Evolutionary conservation across 805 yeast genomes (phyloP).

Genomic region (Candida montana): DNA sequence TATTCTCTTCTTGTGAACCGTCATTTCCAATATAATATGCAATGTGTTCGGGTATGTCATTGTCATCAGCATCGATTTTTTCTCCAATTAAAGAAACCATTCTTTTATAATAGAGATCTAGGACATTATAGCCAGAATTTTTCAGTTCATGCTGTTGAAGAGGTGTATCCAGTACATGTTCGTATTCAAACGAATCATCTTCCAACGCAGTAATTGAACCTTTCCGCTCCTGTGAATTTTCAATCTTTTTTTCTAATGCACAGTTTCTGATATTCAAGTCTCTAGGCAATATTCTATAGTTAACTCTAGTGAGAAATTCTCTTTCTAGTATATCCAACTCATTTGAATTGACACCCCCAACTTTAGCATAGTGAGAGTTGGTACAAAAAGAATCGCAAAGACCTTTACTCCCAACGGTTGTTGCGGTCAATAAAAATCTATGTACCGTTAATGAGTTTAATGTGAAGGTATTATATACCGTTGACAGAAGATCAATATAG

Average conservation of each 20-base stretch:
- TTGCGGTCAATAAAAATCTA: conserved; percentile 82
- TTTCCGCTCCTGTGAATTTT: conserved; percentile 11
- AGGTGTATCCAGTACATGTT: conserved; percentile 13
- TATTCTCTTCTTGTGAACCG: neutral
- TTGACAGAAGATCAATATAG: conserved; percentile 80
- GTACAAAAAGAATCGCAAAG: conserved; percentile 92
- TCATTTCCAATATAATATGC: conserved; percentile 10
- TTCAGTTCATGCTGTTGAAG: conserved; percentile 10
- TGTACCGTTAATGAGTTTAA: conserved; percentile 91
- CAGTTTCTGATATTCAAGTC: conserved; percentile 34
- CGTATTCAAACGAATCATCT: conserved; percentile 3
- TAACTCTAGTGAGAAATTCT: conserved; percentile 76
- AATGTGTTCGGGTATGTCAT: conserved; percentile 3
- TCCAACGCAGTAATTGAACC: conserved; percentile 17
- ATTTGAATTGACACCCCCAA: conserved; percentile 83
- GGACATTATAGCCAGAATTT: conserved; percentile 34
- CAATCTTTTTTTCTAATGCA: conserved; percentile 26
- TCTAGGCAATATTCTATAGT: conserved; percentile 69
- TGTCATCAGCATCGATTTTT: conserved; percentile 11
- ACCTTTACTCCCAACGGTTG: conserved; percentile 86
- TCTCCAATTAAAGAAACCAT: conserved; percentile 47
- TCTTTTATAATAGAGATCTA: conserved; percentile 43
- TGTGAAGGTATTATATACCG: conserved; percentile 73
- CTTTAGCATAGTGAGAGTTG: conserved; percentile 89
- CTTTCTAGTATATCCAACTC: conserved; percentile 85